Evolutionary conservation across 441 rosid species (phyloP).

Genomic region (Adansonia rubrostipa): DNA sequence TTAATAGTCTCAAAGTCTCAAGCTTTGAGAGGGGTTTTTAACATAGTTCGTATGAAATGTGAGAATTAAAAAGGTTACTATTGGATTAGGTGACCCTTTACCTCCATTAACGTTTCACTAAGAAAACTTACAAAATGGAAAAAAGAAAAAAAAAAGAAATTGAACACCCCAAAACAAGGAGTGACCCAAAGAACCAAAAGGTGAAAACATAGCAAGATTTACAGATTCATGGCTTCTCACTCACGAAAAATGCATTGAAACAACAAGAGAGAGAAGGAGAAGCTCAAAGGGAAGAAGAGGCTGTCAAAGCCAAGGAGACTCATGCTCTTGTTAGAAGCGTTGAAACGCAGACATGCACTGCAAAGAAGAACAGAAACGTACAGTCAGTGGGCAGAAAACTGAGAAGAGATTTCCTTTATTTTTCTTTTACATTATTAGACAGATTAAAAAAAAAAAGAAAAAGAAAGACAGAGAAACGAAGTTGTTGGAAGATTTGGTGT

Average conservation of each 20-base stretch:
- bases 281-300: constrained; percentile 19
- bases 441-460: neutral
- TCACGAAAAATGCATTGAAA: constrained; percentile 17
- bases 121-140: constrained; percentile 14
- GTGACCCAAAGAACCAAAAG: constrained; percentile 10
- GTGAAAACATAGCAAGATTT: constrained; percentile 19
- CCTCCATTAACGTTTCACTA: constrained; percentile 41
- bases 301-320: constrained; percentile 27
- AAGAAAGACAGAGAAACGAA: neutral
- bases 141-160: neutral
- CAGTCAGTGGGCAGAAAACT: constrained; percentile 26
- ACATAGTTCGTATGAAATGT: neutral
- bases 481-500: constrained; percentile 13
- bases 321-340: constrained; percentile 20
- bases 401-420: constrained; percentile 6
- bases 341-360: constrained; percentile 21
- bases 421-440: neutral
- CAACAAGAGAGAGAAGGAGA: neutral
- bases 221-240: neutral
- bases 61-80: constrained; percentile 28
- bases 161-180: neutral
- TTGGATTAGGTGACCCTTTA: constrained; percentile 46
- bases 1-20: constrained; percentile 7
- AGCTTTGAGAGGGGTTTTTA: neutral
- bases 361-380: constrained; percentile 30